Evolutionary conservation across 179 eudicot genomes (phyloP).

Genomic region (Patellifolia procumbens): DNA sequence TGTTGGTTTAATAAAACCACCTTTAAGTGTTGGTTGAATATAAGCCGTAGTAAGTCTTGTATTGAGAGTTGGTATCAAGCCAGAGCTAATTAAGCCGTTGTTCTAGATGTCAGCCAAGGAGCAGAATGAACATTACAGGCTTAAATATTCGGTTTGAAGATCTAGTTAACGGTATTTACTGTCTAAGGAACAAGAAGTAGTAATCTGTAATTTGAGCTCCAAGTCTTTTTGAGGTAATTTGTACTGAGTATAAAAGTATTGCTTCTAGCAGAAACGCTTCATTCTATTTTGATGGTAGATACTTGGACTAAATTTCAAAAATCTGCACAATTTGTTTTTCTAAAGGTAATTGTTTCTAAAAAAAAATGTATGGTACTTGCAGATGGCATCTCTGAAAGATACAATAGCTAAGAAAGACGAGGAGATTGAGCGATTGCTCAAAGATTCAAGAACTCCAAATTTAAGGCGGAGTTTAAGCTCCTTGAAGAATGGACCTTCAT

Average conservation of each 20-base stretch:
- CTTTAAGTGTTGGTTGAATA: not conserved
- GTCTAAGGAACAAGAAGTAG: too few relatives aligned
- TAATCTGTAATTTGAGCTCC: too few relatives aligned
- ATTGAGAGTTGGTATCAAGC: not conserved
- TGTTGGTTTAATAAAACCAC: not conserved
- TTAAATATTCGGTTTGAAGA: too few relatives aligned
- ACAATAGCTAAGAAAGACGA: constrained; percentile 80
- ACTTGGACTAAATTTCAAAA: not conserved
- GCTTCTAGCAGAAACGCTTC: too few relatives aligned
- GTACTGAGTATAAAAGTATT: too few relatives aligned
- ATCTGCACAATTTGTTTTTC: not conserved
- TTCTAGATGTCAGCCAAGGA: too few relatives aligned
- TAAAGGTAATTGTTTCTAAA: not conserved
- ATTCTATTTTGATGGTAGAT: too few relatives aligned
- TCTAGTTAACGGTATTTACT: too few relatives aligned
- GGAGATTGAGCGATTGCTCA: constrained; percentile 68
- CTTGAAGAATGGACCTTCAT: constrained; percentile 46
- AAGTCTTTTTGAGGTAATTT: too few relatives aligned
- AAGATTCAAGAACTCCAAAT: constrained; percentile 50
- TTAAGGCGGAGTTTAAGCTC: constrained; percentile 38
- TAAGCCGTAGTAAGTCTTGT: not conserved
- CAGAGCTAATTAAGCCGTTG: too few relatives aligned
- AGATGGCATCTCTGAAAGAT: constrained; percentile 84
- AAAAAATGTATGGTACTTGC: constrained; percentile 17
- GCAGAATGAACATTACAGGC: too few relatives aligned